Percentiles rank a stretch among this genome's conserved stretches.
Conservation (phyloP, 2,329 filamentous ascomycete species). For the Epichloe typhina region DNA sequence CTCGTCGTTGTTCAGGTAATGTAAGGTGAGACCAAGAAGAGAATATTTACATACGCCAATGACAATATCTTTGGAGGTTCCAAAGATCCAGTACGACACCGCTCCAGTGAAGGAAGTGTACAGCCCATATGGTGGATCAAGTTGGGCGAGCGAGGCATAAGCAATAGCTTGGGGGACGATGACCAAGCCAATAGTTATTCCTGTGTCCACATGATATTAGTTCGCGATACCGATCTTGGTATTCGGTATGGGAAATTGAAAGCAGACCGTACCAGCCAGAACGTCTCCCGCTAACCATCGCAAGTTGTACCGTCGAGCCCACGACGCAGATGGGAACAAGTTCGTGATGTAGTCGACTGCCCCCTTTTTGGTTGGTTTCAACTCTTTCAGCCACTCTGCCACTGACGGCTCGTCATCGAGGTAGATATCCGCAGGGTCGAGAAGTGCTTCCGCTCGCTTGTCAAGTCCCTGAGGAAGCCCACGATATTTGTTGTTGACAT, state of each 20-base stretch:
- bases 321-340: slow-evolving; percentile 53
- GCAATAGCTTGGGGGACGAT: slow-evolving; percentile 73
- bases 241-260: no score
- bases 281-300: slow-evolving; percentile 63
- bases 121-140: slow-evolving; percentile 57
- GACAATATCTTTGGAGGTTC: slow-evolving; percentile 74
- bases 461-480: slow-evolving; percentile 14
- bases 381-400: slow-evolving; percentile 44
- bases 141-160: slow-evolving; percentile 57
- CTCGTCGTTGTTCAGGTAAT: no score
- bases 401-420: slow-evolving; percentile 57
- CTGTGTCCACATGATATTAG: slow-evolving; percentile 6
- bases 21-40: background rate
- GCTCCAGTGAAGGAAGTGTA: slow-evolving; percentile 78
- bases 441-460: slow-evolving; percentile 11
- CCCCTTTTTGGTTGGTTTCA: slow-evolving; percentile 35
- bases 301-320: slow-evolving; percentile 58
- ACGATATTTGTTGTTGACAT: slow-evolving; percentile 16
- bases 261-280: slow-evolving; percentile 44
- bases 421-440: slow-evolving; percentile 18
- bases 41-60: slow-evolving; percentile 40
- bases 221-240: no score
- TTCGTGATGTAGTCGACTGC: slow-evolving; percentile 34
- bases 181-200: slow-evolving; percentile 45
- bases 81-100: slow-evolving; percentile 71